Evolutionary conservation across 192 early-diverging fungal species (phyloP).

Genomic region (Backusella tuberculispora): DNA sequence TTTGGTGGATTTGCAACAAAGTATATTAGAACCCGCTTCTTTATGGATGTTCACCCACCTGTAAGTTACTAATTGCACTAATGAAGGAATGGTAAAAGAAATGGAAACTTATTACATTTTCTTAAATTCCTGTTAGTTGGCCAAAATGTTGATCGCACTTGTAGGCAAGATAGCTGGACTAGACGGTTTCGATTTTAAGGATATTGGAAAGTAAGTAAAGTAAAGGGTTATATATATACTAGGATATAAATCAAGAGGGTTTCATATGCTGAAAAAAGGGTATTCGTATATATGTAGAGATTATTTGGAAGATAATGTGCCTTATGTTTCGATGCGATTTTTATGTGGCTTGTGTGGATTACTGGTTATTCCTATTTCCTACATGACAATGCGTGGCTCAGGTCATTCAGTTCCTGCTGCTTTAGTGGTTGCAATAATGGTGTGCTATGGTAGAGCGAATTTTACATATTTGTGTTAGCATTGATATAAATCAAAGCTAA

Average conservation of each 20-base stretch:
- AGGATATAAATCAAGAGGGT: not conserved
- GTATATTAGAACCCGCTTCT: slow-evolving; percentile 87
- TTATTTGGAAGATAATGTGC: slow-evolving; percentile 86
- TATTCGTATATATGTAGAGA: slow-evolving; percentile 55
- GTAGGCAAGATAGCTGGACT: slow-evolving; percentile 82
- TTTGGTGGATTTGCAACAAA: slow-evolving; percentile 94
- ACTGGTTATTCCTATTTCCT: slow-evolving; percentile 79
- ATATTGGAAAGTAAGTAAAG: slow-evolving; percentile 75
- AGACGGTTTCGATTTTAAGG: slow-evolving; percentile 93
- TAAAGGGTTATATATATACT: no score
- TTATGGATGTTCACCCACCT: slow-evolving; percentile 96
- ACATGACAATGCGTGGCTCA: slow-evolving; percentile 78
- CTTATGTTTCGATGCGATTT: slow-evolving; percentile 85
- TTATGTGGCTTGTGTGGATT: slow-evolving; percentile 80
- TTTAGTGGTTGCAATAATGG: slow-evolving; percentile 74
- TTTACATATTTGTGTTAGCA: not conserved
- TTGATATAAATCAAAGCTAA: not conserved
- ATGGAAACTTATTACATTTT: not conserved
- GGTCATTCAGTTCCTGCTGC: slow-evolving; percentile 75
- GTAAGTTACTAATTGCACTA: slow-evolving; percentile 54
- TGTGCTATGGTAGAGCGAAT: slow-evolving; percentile 71
- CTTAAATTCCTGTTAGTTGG: slow-evolving; percentile 31
- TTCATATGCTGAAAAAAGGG: not conserved
- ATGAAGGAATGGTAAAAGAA: not conserved
- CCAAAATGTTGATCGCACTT: slow-evolving; percentile 47